phyloP scores from a whole-genome alignment of 768 basidiomycete species.

The Nidula microcarpa region DNA sequence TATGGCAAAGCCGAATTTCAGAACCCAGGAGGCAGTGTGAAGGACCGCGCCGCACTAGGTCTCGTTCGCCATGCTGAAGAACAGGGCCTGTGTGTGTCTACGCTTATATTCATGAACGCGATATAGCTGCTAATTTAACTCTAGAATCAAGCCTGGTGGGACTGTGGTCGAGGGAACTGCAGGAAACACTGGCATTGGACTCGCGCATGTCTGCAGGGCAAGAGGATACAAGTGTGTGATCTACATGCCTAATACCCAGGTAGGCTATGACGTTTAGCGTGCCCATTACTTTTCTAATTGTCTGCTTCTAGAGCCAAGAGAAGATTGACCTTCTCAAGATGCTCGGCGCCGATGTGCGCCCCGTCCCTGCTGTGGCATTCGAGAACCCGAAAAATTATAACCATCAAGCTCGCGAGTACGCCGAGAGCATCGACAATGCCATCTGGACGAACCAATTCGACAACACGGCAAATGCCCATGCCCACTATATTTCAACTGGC shows the following conservation, averaged over 20 bases:
- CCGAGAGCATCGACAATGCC: slow-evolving; percentile 68
- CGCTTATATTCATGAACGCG: not conserved
- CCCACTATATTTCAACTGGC: slow-evolving; percentile 88
- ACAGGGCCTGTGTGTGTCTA: slow-evolving; percentile 61
- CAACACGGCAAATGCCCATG: slow-evolving; percentile 86
- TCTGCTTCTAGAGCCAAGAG: slow-evolving; percentile 76
- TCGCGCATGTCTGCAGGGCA: slow-evolving; percentile 92
- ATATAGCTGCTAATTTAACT: not conserved
- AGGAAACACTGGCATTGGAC: slow-evolving; percentile 95
- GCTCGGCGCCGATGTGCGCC: slow-evolving; percentile 95
- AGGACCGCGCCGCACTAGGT: slow-evolving; percentile 94
- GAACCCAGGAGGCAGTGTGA: slow-evolving; percentile 97
- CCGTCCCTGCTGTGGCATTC: slow-evolving; percentile 95
- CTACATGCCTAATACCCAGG: slow-evolving; percentile 97
- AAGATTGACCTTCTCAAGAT: slow-evolving; percentile 97
- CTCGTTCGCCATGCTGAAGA: slow-evolving; percentile 85
- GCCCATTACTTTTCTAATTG: not conserved
- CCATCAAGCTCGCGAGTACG: slow-evolving; percentile 92
- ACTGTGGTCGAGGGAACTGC: slow-evolving; percentile 98
- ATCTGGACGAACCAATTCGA: slow-evolving; percentile 99
- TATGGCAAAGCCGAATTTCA: slow-evolving; percentile 98
- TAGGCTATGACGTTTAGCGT: slow-evolving; percentile 11
- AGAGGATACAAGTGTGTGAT: slow-evolving; percentile 97
- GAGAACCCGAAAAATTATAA: slow-evolving; percentile 97
- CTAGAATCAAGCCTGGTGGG: slow-evolving; percentile 84